Evolutionary conservation across 345 rosid genomes (phyloP), one percentile per base, ranked within the genome.

Genomic region (Lumnitzera littorea): DNA sequence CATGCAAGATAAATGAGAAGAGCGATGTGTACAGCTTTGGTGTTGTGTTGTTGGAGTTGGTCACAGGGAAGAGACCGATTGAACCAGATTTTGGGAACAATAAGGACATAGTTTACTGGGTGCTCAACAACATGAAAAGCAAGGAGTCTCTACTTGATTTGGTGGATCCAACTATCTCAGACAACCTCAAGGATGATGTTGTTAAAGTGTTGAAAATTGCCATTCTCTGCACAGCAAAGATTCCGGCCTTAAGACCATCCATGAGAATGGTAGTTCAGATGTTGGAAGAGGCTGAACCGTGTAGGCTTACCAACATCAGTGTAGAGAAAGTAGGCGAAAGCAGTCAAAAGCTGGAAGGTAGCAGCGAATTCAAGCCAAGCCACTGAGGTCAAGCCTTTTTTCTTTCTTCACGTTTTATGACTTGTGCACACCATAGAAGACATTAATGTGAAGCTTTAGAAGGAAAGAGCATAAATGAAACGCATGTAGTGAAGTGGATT

Each of bases 21-120:
- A 86, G 90, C 2, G 98, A 91, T 4, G 95, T 91, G 50, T 91
- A 88, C 69, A 88, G 98, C 62, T 91, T 88, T 0, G 98, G 98
- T 0, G 90, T 91, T 11, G 98, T 91, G 20, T 76, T 91, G 31
- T 63, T 86, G 91, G 98, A 91, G 55, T 58, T 91, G 77, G 88
- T 82, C 25, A 86, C 95, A 0, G 95, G 98, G 51, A 88, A 72
- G 70, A 83, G 76, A 72, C 91, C 98, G 0, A 64, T 70, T 15
- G 98, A 84, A 60, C 64, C 68, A 7, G 95, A 78, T 56, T 86
- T 76, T 12, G 95, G 95, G 4, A 95, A 88, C 58, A 72, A 73
- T 62, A 77, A 64, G 66, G 95, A 84, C 66, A 83, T 88, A 17
- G 95, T 91, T 43, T 3, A 53, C 56, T 91, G 96, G 96, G 71